Conservation (phyloP, 148 eudicot genomes). For the Silene uniflora region DNA sequence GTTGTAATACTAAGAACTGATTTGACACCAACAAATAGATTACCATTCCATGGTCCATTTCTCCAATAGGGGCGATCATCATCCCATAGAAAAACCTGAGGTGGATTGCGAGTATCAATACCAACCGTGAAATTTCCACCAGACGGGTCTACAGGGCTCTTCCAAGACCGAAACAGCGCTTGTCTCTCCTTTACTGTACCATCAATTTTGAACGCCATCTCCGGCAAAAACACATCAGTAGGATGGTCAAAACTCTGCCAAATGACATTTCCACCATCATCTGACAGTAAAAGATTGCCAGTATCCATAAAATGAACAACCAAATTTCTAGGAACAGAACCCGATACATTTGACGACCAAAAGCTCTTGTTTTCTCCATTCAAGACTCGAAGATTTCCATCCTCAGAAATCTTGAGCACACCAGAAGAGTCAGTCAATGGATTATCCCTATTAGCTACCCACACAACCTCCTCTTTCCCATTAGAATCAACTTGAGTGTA, state of each 20-base stretch:
- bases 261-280: background rate
- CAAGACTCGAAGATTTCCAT: conserved; percentile 37
- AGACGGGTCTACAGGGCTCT: conserved; percentile 39
- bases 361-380: conserved; percentile 24
- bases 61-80: conserved; percentile 34
- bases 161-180: conserved; percentile 30
- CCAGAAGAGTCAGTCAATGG: conserved; percentile 38
- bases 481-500: conserved; percentile 10
- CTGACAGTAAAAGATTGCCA: conserved; percentile 34
- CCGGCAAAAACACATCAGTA: conserved; percentile 26
- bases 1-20: conserved; percentile 10
- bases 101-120: conserved; percentile 17
- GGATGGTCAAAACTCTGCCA: conserved; percentile 44
- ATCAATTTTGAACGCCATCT: conserved; percentile 22
- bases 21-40: conserved; percentile 24
- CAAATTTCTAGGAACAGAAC: background rate
- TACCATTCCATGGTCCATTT: conserved; percentile 44
- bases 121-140: conserved; percentile 33
- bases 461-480: conserved; percentile 24
- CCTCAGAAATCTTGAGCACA: conserved; percentile 18
- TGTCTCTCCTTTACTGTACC: background rate
- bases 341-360: conserved; percentile 37
- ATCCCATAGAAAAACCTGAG: conserved; percentile 34
- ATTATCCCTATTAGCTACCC: conserved; percentile 48
- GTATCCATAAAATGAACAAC: conserved; percentile 32